phyloP scores from a whole-genome alignment of 768 basidiomycete species.

The Postia placenta region DNA sequence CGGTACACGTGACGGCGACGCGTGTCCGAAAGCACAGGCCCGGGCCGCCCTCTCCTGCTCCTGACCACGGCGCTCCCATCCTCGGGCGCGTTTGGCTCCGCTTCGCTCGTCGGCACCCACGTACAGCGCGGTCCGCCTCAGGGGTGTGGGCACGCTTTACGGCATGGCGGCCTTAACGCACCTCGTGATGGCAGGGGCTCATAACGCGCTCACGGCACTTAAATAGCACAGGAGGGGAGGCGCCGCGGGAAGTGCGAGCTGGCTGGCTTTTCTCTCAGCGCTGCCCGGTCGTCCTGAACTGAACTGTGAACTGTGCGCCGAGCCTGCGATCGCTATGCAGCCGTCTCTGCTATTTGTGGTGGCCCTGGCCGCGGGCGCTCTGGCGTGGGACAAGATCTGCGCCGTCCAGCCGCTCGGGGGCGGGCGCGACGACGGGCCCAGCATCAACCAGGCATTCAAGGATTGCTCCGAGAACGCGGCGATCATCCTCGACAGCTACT shows the following conservation, averaged over 20 bases:
- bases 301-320: too few relatives aligned
- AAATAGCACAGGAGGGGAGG: too few relatives aligned
- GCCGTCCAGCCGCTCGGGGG: slow-evolving; percentile 26
- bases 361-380: slow-evolving; percentile 1
- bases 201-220: slow-evolving; percentile 1
- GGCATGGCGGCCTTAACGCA: too few relatives aligned
- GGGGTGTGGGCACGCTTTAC: too few relatives aligned
- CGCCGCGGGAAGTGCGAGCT: too few relatives aligned
- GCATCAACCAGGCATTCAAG: slow-evolving; percentile 28
- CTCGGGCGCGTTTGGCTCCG: neutral
- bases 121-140: neutral
- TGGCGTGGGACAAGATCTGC: slow-evolving; percentile 17
- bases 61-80: neutral
- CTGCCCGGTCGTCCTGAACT: too few relatives aligned
- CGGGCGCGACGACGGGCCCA: slow-evolving; percentile 31
- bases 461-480: slow-evolving; percentile 23
- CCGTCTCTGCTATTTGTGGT: neutral
- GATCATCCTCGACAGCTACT: slow-evolving; percentile 28
- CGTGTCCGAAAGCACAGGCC: neutral
- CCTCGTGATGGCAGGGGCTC: too few relatives aligned
- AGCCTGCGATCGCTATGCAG: neutral
- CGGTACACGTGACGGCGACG: neutral
- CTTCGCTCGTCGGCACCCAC: neutral
- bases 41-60: neutral
- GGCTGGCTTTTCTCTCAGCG: too few relatives aligned